Conservation (phyloP, 2,329 filamentous ascomycete species). For the Ustulina deusta region DNA sequence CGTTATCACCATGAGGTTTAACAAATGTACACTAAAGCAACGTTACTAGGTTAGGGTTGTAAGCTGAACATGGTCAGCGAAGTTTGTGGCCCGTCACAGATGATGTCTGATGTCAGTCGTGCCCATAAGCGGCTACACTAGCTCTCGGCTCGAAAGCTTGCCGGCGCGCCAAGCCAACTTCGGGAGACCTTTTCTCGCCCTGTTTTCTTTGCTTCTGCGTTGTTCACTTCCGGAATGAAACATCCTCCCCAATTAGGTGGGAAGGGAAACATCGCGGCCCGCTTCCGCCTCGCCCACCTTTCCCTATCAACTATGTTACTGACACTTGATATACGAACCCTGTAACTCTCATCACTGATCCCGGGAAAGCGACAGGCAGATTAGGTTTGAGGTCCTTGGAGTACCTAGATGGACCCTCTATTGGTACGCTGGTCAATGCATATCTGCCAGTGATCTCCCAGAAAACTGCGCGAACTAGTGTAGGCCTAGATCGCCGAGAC, state of each 20-base stretch:
- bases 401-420: background rate
- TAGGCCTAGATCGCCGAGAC: conserved; percentile 14
- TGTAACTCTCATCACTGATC: background rate
- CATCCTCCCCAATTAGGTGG: conserved; percentile 6
- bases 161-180: conserved; percentile 36
- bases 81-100: conserved; percentile 10
- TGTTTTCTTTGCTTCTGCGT: background rate
- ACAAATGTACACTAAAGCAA: conserved; percentile 4
- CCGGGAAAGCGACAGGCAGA: background rate
- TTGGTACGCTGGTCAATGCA: background rate
- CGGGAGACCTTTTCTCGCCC: conserved; percentile 5
- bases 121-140: conserved; percentile 34
- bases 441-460: background rate
- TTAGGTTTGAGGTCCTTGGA: conserved; percentile 5
- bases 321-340: background rate
- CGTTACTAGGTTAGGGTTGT: background rate
- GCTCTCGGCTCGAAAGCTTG: conserved; percentile 39
- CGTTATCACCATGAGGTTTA: background rate
- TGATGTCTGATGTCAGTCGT: conserved; percentile 30
- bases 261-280: conserved; percentile 15
- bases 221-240: conserved; percentile 25
- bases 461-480: background rate
- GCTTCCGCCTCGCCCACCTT: background rate
- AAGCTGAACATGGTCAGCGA: background rate
- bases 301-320: background rate